Percentiles rank a stretch among this genome's conserved stretches.
Evolutionary conservation across 2,329 filamentous ascomycete genomes (phyloP).

Genomic region (Nemania diffusa): DNA sequence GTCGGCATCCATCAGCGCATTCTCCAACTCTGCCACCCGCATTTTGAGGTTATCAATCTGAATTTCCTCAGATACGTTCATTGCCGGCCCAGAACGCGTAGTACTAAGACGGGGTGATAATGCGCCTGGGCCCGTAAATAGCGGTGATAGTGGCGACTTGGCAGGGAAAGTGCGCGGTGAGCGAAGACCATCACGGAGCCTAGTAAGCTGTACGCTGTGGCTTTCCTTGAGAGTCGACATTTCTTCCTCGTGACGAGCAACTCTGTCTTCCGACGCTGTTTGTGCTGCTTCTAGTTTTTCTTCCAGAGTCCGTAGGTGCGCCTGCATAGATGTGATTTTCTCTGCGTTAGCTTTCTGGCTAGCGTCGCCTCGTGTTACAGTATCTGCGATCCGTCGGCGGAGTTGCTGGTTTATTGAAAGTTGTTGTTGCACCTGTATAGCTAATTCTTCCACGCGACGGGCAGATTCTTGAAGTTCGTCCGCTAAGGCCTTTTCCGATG

Average conservation of each 20-base stretch:
- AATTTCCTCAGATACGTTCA: conserved; percentile 75
- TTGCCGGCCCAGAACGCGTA: conserved; percentile 63
- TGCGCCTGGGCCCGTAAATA: conserved; percentile 61
- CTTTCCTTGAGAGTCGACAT: conserved; percentile 78
- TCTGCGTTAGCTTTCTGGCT: conserved; percentile 83
- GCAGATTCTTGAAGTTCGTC: conserved; percentile 79
- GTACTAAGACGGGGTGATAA: conserved; percentile 66
- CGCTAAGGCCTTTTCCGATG: conserved; percentile 72
- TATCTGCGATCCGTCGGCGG: conserved; percentile 78
- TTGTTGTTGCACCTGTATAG: conserved; percentile 81
- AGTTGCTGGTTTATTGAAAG: conserved; percentile 80
- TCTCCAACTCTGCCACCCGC: conserved; percentile 86
- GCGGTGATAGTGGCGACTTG: conserved; percentile 69
- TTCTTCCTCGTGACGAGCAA: conserved; percentile 87
- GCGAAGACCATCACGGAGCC: conserved; percentile 68
- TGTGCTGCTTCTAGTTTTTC: conserved; percentile 86
- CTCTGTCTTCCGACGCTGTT: conserved; percentile 84
- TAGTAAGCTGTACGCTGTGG: conserved; percentile 79
- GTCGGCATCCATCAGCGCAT: conserved; percentile 78
- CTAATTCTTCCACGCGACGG: conserved; percentile 80
- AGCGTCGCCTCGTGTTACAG: conserved; percentile 83
- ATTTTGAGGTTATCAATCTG: conserved; percentile 80
- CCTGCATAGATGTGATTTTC: conserved; percentile 86
- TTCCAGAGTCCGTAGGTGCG: conserved; percentile 81
- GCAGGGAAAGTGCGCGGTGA: conserved; percentile 64